Base-by-base conservation (phyloP, 1,139 yeast species). In the Candida albicans region DNA sequence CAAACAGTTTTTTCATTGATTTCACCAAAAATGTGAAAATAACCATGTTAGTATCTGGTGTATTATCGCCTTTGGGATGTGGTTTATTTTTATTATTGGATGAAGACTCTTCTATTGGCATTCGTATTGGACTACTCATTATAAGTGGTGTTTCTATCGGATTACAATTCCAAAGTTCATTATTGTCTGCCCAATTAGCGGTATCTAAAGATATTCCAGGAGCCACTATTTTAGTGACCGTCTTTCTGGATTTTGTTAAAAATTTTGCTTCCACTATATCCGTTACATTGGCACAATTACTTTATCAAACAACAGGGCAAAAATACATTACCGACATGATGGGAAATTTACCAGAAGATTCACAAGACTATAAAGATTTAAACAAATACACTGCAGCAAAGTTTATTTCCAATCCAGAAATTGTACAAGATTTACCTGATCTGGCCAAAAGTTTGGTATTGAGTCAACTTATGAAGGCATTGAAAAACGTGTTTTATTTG, bases 91-190 rank as follows among this genome's bases (percentile, higher is more conserved):
- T 75, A 2, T 44, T 79, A 5, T 57, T 82, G 30, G 64, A 62
- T 14, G 64, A 60, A 12, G 48, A 68, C 42, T 68, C 81, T 1
- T 53, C 66, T 1, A 52, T 56, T 15, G 59, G 68, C 5, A 55
- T 64, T 40, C 66, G 71, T 36, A 79, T 83, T 46, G 89, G 89
- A 0, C 62, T 73, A 10, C 59, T 76, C 34, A 75, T 84, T 28
- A 54, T 81, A 5, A 68, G 73, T 6, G 89, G 89, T 44, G 55
- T 80, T 22, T 73, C 81, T 0, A 62, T 75, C 40, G 89, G 90
- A 1, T 52, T 75, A 18, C 66, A 69, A 41, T 67, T 81, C 52
- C 90, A 82, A 58, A 64, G 80, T 29, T 61, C 78, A 1, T 53
- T 79, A 37, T 56, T 84, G 18, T 64, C 81, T 12, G 71, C 77